Conservation (phyloP, 495 filamentous ascomycete species). For the Annulohypoxylon stygium region DNA sequence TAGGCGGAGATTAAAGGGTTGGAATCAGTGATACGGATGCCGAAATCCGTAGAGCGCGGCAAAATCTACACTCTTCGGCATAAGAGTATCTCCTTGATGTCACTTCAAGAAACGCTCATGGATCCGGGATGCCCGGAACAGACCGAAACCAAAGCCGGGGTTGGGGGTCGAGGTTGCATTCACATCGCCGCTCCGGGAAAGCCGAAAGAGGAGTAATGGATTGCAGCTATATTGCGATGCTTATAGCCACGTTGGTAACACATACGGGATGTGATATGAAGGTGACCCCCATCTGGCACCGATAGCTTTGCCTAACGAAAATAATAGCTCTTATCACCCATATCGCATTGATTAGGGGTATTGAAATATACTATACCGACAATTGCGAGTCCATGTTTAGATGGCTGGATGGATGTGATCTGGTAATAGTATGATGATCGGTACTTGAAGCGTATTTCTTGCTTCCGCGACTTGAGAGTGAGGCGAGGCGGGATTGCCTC, state of each 20-base stretch:
- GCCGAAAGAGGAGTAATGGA: slow-evolving; percentile 28
- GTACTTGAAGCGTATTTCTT: neutral
- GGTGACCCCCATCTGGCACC: neutral
- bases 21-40: neutral
- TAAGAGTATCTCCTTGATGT: slow-evolving; percentile 1
- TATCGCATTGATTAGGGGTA: neutral
- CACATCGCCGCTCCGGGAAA: slow-evolving; percentile 31
- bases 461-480: slow-evolving; percentile 8
- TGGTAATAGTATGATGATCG: slow-evolving; percentile 1
- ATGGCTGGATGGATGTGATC: neutral
- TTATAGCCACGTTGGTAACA: slow-evolving; percentile 6
- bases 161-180: slow-evolving; percentile 32
- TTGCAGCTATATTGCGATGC: slow-evolving; percentile 24
- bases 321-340: neutral
- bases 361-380: neutral
- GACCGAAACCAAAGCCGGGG: slow-evolving; percentile 29
- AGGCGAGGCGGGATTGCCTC: slow-evolving; percentile 4
- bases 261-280: neutral
- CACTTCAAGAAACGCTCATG: slow-evolving; percentile 10
- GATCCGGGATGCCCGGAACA: slow-evolving; percentile 33
- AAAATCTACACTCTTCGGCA: neutral
- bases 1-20: neutral
- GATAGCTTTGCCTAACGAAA: neutral
- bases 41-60: slow-evolving; percentile 9
- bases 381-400: neutral